Evolutionary conservation across 371 early-diverging fungal genomes (phyloP).

Genomic region (Apophysomyces elegans): DNA sequence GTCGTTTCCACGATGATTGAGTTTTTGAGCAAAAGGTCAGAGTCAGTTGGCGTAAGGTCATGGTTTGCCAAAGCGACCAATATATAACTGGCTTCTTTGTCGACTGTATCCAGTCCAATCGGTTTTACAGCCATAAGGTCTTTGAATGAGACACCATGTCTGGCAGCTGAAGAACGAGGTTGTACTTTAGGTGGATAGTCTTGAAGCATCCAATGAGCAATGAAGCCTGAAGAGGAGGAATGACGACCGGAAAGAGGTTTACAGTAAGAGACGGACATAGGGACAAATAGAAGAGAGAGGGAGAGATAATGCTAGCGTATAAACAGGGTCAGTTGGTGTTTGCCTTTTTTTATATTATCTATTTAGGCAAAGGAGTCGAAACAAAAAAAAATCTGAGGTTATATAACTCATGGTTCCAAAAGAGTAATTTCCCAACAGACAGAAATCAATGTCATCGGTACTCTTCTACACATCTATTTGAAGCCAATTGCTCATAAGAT

Average conservation of each 20-base stretch:
- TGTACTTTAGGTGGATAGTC: conserved; percentile 41
- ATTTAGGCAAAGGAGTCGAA: conserved; percentile 9
- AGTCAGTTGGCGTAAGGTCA: conserved; percentile 13
- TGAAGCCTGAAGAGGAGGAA: conserved; percentile 18
- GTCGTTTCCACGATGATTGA: conserved; percentile 1
- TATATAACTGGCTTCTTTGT: conserved; percentile 51
- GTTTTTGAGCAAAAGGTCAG: background rate
- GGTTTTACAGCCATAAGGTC: conserved; percentile 24
- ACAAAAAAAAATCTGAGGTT: background rate
- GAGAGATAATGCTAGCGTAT: conserved; percentile 9
- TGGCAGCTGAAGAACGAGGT: conserved; percentile 48
- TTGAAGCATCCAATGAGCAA: conserved; percentile 25
- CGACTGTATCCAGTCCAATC: conserved; percentile 39
- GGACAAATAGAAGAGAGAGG: conserved; percentile 16
- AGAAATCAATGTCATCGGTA: background rate
- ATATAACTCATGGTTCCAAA: too few relatives aligned
- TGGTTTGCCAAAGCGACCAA: conserved; percentile 49
- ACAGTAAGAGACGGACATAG: conserved; percentile 18
- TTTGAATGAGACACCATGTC: conserved; percentile 36
- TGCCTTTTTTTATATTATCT: conserved; percentile 9
- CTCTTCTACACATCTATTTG: too few relatives aligned
- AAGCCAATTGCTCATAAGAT: too few relatives aligned
- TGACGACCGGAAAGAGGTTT: conserved; percentile 18
- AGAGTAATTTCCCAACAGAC: too few relatives aligned
- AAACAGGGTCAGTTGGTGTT: conserved; percentile 13